Evolutionary conservation across 495 filamentous ascomycete species (phyloP).

Genomic region (Lindgomyces ingoldianus): DNA sequence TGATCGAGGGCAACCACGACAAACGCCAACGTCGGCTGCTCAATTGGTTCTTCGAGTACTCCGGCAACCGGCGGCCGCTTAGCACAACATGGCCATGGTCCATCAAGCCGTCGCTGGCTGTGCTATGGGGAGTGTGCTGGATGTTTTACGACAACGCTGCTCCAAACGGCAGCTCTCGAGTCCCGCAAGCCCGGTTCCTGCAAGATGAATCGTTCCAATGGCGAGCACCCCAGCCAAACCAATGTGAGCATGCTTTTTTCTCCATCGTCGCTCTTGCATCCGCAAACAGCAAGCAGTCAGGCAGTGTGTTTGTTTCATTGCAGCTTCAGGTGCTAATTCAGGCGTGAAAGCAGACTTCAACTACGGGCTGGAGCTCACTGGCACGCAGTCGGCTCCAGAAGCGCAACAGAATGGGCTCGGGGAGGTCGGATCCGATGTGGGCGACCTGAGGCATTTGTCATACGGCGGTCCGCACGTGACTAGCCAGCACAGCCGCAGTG

Average conservation of each 20-base stretch:
- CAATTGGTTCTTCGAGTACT: constrained; percentile 44
- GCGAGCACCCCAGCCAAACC: constrained; percentile 14
- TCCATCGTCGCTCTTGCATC: not conserved
- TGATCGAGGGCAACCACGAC: constrained; percentile 12
- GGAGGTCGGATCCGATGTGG: not conserved
- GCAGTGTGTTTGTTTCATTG: not conserved
- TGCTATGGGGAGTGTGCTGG: constrained; percentile 61
- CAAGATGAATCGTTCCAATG: constrained; percentile 15
- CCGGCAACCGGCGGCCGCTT: constrained; percentile 47
- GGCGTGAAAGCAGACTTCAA: constrained; percentile 26
- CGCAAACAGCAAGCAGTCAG: not conserved
- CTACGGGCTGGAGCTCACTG: constrained; percentile 27
- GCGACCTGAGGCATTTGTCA: constrained; percentile 15
- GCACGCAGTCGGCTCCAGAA: constrained; percentile 17
- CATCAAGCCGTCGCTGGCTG: constrained; percentile 52
- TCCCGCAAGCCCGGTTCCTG: constrained; percentile 23
- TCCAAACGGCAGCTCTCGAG: constrained; percentile 6
- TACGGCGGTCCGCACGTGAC: not conserved
- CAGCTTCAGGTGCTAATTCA: constrained; percentile 20
- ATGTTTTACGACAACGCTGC: constrained; percentile 49
- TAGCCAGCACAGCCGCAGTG: not conserved
- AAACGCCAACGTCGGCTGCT: constrained; percentile 31
- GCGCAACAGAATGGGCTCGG: constrained; percentile 7
- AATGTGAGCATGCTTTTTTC: constrained; percentile 24
- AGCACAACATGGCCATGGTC: constrained; percentile 59